Percentiles rank a stretch among this genome's conserved stretches.
These are phyloP conservation scores for Ogataea siamensis DNA, from an alignment of 805 yeast genomes.

Conservation along the genomic window DNA sequence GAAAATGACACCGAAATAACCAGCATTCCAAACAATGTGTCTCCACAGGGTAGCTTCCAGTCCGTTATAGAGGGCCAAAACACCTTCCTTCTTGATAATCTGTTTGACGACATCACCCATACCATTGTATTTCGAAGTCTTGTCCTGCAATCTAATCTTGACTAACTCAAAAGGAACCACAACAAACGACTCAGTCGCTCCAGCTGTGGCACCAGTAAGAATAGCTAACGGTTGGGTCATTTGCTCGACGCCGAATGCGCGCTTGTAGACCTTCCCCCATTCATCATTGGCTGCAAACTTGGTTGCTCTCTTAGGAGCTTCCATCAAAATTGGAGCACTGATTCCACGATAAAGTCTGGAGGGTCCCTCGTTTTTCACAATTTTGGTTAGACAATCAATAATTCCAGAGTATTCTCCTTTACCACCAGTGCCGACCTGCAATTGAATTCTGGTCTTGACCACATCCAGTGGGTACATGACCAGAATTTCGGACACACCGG, in stretches of 20 bases:
- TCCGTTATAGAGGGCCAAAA: slow-evolving; percentile 85
- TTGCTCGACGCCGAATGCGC: slow-evolving; percentile 60
- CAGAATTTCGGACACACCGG: slow-evolving; percentile 94
- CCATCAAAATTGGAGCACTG: slow-evolving; percentile 95
- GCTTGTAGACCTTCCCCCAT: slow-evolving; percentile 83
- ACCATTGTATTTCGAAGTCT: slow-evolving; percentile 74
- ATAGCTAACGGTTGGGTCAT: slow-evolving; percentile 83
- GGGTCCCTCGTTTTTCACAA: slow-evolving; percentile 82
- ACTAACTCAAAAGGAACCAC: slow-evolving; percentile 97
- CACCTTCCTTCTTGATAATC: slow-evolving; percentile 74
- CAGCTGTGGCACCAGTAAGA: slow-evolving; percentile 97
- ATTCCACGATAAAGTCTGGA: slow-evolving; percentile 88
- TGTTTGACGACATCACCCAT: slow-evolving; percentile 77
- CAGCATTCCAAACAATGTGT: slow-evolving; percentile 96
- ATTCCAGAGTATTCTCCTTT: slow-evolving; percentile 78
- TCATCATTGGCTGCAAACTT: slow-evolving; percentile 98
- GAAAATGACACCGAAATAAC: slow-evolving; percentile 93
- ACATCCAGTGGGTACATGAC: slow-evolving; percentile 97
- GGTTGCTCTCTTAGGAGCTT: slow-evolving; percentile 98
- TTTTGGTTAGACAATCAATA: slow-evolving; percentile 78
- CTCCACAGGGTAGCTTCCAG: slow-evolving; percentile 97
- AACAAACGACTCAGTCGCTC: slow-evolving; percentile 94
- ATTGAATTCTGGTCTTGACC: slow-evolving; percentile 93
- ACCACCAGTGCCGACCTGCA: slow-evolving; percentile 57
- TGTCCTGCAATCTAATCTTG: slow-evolving; percentile 93